Evolutionary conservation across 768 basidiomycete species (phyloP).

Genomic region (Lenzites betulinus): DNA sequence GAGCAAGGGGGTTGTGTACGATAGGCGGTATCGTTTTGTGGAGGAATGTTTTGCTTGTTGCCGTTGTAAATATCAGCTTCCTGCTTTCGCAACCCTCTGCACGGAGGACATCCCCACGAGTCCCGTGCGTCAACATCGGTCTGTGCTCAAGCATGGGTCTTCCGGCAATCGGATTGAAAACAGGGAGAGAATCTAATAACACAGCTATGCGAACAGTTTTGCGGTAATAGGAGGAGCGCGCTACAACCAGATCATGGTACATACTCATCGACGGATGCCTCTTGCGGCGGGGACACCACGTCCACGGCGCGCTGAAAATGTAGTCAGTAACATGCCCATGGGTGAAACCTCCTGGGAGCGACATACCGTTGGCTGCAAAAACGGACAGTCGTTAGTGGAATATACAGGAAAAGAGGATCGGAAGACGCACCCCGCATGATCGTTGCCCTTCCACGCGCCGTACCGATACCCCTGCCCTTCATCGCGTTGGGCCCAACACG

Average conservation of each 20-base stretch:
- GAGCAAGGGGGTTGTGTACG: slow-evolving; percentile 5
- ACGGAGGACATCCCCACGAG: too few relatives aligned
- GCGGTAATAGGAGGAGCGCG: slow-evolving; percentile 14
- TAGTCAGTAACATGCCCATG: slow-evolving; percentile 3
- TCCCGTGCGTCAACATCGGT: too few relatives aligned
- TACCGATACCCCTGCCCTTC: slow-evolving; percentile 98
- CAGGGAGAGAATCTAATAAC: slow-evolving; percentile 23
- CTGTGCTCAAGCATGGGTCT: background rate
- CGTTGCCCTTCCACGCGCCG: slow-evolving; percentile 96
- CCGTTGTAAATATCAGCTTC: background rate
- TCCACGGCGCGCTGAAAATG: slow-evolving; percentile 74
- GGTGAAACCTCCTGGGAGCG: background rate
- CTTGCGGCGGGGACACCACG: slow-evolving; percentile 76
- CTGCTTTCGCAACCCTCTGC: background rate
- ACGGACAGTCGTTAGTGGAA: slow-evolving; percentile 25
- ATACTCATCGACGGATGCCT: slow-evolving; percentile 75
- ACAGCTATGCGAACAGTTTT: slow-evolving; percentile 30
- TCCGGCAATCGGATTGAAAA: background rate
- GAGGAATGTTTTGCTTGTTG: background rate
- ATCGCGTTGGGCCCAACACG: slow-evolving; percentile 97
- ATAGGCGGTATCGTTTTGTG: too few relatives aligned
- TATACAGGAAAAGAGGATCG: background rate
- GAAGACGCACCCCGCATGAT: slow-evolving; percentile 88
- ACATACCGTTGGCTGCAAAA: slow-evolving; percentile 74
- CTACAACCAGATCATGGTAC: slow-evolving; percentile 19